Evolutionary conservation across 148 eudicot species (phyloP), one percentile per base, ranked within the genome.

Genomic region (Fagopyrum homotropicum): DNA sequence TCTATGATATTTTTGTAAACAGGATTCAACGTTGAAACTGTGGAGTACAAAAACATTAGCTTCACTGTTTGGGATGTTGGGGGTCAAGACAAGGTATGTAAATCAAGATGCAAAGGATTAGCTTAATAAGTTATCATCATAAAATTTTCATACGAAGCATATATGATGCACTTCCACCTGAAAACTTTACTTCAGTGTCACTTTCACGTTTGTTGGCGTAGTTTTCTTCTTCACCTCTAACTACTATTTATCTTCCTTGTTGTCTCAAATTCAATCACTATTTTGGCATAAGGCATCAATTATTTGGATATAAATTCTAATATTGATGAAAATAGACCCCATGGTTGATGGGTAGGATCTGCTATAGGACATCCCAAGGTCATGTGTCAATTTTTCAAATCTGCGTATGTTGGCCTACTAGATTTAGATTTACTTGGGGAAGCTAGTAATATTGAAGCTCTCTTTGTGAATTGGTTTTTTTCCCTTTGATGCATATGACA

Each of bases 21-120:
- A 88, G 89, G 92, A 79, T 88, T 88, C 66, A 88, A 84, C 29
- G 90, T 87, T 78, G 90, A 87, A 83, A 85, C 88, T 77, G 46
- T 73, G 61, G 64, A 73, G 55, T 73, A 54, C 75, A 73, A 73
- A 55, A 73, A 73, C 64, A 73, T 54, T 19, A 73, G 75, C 75
- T 54, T 73, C 63, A 73, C 75, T 52, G 75, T 54, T 44, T 73
- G 66, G 75, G 75, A 73, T 73, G 61, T 73, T 35, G 75, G 61
- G 61, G 75, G 75, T 51, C 61, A 73, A 15, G 75, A 73, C 63
- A 73, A 73, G 75, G 75, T 73, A 56, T 4, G 35, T 64, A 16
- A 26, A 26, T 8, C 40, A 54, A 54, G 59, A 54, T 54, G 59
- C 59, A 14, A 16, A 16, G 6, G 52, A 49, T 9, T 49, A 49